Evolutionary conservation across 345 rosid genomes (phyloP), one percentile per base, ranked within the genome.

Genomic region (Cardiospermum halicacabum): DNA sequence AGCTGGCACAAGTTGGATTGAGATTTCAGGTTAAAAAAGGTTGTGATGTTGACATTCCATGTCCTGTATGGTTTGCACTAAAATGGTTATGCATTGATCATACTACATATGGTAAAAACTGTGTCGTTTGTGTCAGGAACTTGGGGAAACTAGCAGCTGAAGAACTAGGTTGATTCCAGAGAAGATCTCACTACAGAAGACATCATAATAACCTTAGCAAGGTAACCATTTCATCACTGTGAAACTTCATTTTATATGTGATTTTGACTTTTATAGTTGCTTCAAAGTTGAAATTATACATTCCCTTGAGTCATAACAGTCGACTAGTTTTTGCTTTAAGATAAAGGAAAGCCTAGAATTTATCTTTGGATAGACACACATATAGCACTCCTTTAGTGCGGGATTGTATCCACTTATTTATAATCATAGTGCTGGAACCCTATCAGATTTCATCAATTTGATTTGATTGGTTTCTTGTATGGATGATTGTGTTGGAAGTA

Each of bases 1-100:
- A 73, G 80, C 77, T 69, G 92, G 92, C 72, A 65, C 62, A 75
- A 82, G 96, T 67, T 82, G 89, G 90, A 76, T 84, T 26, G 84
- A 76, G 76, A 68, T 76, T 61, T 70, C 60, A 40, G 49, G 48
- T 58, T 78, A 70, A 56, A 48, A 60, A 27, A 4, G 42, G 25
- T 24, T 9, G 45, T 10, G 13, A 7, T 21, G 13, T 7, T 40
- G 26, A n/a, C 34, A 26, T 37, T 39, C 59, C 47, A 3, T 54
- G 3, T 24, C 37, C 0, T 58, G 11, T 18, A 28, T 22, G n/a
- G 22, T 56, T 57, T 27, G 39, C 3, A 59, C 40, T 25, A 26
- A 60, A 72, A 51, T 32, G 67, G 47, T 59, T 36, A 28, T 7
- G 12, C 56, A 27, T 49, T 65, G 49, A 47, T 42, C 37, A 2